A percentile compares a stretch with the other conserved stretches of the same genome.
Evolutionary conservation across 2,329 filamentous ascomycete genomes (phyloP).

Genomic region (Neofusicoccum sp.): DNA sequence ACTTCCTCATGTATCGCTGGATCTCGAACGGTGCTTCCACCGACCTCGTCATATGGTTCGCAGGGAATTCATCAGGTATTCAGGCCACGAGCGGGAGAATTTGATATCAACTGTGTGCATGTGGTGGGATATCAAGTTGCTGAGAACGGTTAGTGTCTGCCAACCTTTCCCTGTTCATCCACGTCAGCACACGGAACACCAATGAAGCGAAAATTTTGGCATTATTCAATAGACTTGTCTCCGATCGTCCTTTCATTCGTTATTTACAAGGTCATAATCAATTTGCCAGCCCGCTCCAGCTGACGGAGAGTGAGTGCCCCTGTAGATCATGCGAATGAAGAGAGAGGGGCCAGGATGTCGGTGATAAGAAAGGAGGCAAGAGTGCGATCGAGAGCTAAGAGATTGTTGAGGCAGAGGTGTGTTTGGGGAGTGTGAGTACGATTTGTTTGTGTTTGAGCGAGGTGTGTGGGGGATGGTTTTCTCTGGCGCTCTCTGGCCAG

Average conservation of each 20-base stretch:
- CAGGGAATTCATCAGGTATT: too few species aligned
- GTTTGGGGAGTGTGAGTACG: slow-evolving; percentile 18
- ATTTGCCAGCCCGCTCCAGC: slow-evolving; percentile 16
- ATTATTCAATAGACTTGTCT: slow-evolving; percentile 17
- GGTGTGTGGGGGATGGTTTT: slow-evolving; percentile 14
- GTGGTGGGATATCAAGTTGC: neutral
- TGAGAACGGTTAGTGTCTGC: neutral
- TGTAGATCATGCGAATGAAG: slow-evolving; percentile 22
- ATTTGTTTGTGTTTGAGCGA: slow-evolving; percentile 19
- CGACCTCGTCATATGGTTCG: too few species aligned
- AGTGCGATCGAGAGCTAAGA: slow-evolving; percentile 22
- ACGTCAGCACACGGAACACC: neutral
- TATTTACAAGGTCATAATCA: slow-evolving; percentile 21
- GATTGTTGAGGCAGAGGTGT: slow-evolving; percentile 20
- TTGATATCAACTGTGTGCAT: neutral
- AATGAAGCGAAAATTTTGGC: slow-evolving; percentile 10
- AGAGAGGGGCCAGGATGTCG: slow-evolving; percentile 19
- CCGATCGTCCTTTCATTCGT: slow-evolving; percentile 21
- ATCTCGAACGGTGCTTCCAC: too few species aligned
- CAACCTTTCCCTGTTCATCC: neutral
- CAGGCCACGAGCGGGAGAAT: too few species aligned
- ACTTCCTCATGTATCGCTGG: too few species aligned
- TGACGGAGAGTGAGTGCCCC: slow-evolving; percentile 22
- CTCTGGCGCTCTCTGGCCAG: slow-evolving; percentile 8
- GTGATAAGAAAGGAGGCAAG: slow-evolving; percentile 20